Percentiles rank a stretch among this genome's conserved stretches.
Conservation (phyloP, 306 rosid genomes). For the Lathyrus tuberosus region DNA sequence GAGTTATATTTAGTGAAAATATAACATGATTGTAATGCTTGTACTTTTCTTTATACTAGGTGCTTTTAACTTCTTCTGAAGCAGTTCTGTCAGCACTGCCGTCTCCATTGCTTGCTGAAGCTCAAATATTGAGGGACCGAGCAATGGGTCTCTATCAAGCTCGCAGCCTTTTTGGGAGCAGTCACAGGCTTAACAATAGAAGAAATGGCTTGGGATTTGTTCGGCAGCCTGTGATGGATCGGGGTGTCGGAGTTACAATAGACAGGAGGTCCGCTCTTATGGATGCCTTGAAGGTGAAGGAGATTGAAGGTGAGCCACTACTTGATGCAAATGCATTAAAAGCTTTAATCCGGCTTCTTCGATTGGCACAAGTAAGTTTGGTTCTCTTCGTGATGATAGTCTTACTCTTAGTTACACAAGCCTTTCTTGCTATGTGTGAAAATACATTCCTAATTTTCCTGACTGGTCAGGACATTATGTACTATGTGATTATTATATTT, state of each 20-base stretch:
- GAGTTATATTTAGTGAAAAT: conserved; percentile 28
- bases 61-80: conserved; percentile 94
- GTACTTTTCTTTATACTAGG: conserved; percentile 53
- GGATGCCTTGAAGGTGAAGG: conserved; percentile 77
- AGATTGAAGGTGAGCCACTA: conserved; percentile 90
- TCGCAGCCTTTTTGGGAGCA: conserved; percentile 78
- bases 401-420: conserved; percentile 45
- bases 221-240: conserved; percentile 81
- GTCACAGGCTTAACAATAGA: conserved; percentile 77
- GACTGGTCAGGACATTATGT: background rate
- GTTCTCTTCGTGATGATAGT: conserved; percentile 35
- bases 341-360: conserved; percentile 88
- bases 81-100: conserved; percentile 96
- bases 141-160: conserved; percentile 99
- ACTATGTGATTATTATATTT: background rate
- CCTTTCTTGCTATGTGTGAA: conserved; percentile 24
- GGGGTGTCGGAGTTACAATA: conserved; percentile 92
- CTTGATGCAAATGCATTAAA: conserved; percentile 82
- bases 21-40: conserved; percentile 30
- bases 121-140: conserved; percentile 92
- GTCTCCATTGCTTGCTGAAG: conserved; percentile 92
- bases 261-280: conserved; percentile 79
- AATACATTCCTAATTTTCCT: conserved; percentile 15
- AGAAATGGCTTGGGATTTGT: conserved; percentile 96
- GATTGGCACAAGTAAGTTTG: conserved; percentile 83